Evolutionary conservation across 1,284 basidiomycete species (phyloP), one percentile per base, ranked within the genome.

Genomic region (Boletus sp.): DNA sequence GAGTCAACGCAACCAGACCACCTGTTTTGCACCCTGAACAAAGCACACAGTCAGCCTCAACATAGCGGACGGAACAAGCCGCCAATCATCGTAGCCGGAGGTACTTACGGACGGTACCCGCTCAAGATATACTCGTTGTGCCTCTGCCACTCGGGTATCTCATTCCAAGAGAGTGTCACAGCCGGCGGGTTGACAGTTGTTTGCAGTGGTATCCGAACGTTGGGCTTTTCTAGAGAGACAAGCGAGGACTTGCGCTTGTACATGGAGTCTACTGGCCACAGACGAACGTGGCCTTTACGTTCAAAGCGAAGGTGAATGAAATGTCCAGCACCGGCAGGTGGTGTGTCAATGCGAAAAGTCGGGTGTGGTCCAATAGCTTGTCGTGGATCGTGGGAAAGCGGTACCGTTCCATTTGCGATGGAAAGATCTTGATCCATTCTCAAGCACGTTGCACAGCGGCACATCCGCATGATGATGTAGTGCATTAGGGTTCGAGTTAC

Each of bases 111-210:
- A 62, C 89, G 72, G 64, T 92, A 92, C 3, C 90, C 90, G 20
- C 67, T 71, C 51, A 80, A 46, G 54, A 92, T 87, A 61, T 78
- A 85, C 55, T 87, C 83, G 57, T 91, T 91, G 66, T 91, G 86
- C 55, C 69, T 75, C 63, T 81, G 81, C 84, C 83, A 88, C 32
- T 75, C 74, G 40, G 80, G 77, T 41, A 86, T 70, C 48, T 84
- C 80, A n/a, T 67, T 51, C 79, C 81, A 87, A n/a, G 69, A 70
- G 44, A 84, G 57, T 14, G 79, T 83, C 13, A 14, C 14, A 14
- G 29, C 2, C 54, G 54, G 54, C 2, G 41, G 39, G 16, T 26
- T 39, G 44, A 40, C 46, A 39, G 29, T n/a, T 17, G n/a, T n/a
- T n/a, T n/a, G n/a, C n/a, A n/a, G n/a, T n/a, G n/a, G n/a, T n/a